Base-by-base conservation (phyloP, 2,329 filamentous ascomycete genomes). In the Colletotrichum coccodes region DNA sequence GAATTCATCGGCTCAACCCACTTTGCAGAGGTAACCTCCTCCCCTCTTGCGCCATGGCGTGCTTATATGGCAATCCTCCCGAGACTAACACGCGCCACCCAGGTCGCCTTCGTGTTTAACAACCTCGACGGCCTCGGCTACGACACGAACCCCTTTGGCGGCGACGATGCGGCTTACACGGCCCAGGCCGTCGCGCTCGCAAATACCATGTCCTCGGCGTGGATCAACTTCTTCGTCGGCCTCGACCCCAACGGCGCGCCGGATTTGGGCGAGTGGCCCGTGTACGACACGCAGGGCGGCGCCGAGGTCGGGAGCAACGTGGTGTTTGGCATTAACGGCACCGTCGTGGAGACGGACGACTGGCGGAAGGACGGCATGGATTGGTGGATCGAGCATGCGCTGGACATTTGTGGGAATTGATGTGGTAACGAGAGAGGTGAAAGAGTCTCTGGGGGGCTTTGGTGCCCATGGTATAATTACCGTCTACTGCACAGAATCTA, bases 101-200 rank as follows among this genome's bases (percentile, higher is more conserved):
- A 83, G 62, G 76, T 85, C 23, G 74, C 79, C 7, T 78, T 86
- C 60, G 77, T 79, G n/a, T 84, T 86, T 62, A 74, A 76, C 49
- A 81, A 79, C 56, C 52, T 75, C 14, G 71, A 74, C 34, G 78
- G 78, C 18, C 68, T 73, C 6, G 78, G 78, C 47, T 80, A 80
- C 46, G 59, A 50, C n/a, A 64, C 52, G 0, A 78, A 78, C 58
- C 78, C 78, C 1, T 78, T 79, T 34, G 76, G 68, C 6, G 74
- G 74, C n/a, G 72, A 73, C 36, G 71, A 72, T 6, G 67, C 71
- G 6, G 46, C 46, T 3, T 79, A 77, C 58, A 73, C 73, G 1
- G 63, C 50, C 3, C 61, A 74, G 62, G 73, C 76, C 6, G 71
- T 68, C 32, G 71, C 70, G 2, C 73, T 80, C 18, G 68, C 78